phyloP scores from a whole-genome alignment of 371 early-diverging fungal species.

The Mucor mucedo region DNA sequence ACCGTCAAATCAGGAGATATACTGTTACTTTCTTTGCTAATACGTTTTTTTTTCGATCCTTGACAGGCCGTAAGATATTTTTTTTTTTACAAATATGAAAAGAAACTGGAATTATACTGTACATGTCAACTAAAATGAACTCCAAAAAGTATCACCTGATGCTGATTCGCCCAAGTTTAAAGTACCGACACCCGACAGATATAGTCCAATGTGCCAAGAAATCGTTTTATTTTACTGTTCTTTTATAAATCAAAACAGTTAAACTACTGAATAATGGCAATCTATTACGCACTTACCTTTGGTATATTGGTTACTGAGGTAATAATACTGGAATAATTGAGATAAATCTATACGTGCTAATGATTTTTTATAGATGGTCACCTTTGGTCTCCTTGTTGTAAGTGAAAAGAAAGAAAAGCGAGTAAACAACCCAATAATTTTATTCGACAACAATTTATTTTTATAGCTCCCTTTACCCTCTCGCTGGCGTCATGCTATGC shows the following conservation, averaged over 20 bases:
- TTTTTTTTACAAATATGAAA: no score
- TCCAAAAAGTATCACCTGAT: no score
- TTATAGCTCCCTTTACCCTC: conserved; percentile 59
- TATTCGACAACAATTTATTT: neutral
- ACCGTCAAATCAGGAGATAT: no score
- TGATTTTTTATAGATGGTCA: conserved; percentile 34
- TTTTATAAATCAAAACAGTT: no score
- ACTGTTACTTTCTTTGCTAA: no score
- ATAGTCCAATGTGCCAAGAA: no score
- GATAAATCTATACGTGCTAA: neutral
- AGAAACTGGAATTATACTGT: no score
- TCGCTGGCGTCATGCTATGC: conserved; percentile 57
- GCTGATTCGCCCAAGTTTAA: no score
- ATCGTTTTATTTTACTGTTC: neutral
- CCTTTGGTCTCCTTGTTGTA: conserved; percentile 50
- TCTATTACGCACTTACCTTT: conserved; percentile 45
- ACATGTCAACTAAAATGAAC: no score
- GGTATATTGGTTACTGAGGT: conserved; percentile 46
- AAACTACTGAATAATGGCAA: conserved; percentile 35
- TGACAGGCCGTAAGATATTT: no score
- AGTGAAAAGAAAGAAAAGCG: neutral
- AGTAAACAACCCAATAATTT: neutral
- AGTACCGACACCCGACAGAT: no score
- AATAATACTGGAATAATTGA: neutral
- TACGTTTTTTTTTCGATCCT: no score